These are phyloP conservation scores for Botrytis tulipae DNA, from an alignment of 2,329 filamentous ascomycete genomes.

Conservation along the genomic window DNA sequence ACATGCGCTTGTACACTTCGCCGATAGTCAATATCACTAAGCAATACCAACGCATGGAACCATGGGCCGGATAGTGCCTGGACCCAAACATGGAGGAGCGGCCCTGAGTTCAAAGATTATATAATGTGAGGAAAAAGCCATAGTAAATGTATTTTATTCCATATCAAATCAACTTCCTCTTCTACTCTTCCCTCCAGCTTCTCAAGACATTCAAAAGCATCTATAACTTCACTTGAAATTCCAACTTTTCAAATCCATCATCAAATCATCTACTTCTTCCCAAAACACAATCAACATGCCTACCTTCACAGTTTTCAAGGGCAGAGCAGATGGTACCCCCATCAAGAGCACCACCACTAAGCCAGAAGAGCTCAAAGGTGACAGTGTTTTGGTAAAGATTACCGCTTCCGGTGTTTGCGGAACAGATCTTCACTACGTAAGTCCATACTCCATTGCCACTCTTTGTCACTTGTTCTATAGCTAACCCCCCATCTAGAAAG, in stretches of 20 bases:
- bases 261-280: not conserved
- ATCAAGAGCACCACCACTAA: slow-evolving; percentile 22
- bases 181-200: not conserved
- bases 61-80: not conserved
- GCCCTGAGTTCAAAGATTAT: slow-evolving; percentile 15
- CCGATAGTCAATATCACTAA: not conserved
- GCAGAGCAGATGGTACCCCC: slow-evolving; percentile 14
- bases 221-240: slow-evolving; percentile 1
- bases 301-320: slow-evolving; percentile 27
- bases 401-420: slow-evolving; percentile 25
- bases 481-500: slow-evolving; percentile 20
- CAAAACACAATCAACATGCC: slow-evolving; percentile 13
- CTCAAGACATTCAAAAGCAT: not conserved
- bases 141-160: not conserved
- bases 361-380: slow-evolving; percentile 21
- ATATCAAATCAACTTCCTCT: slow-evolving; percentile 13
- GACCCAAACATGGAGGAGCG: not conserved
- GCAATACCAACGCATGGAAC: not conserved
- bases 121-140: not conserved
- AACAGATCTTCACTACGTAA: slow-evolving; percentile 24
- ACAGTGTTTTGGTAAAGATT: slow-evolving; percentile 23
- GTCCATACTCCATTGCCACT: not conserved
- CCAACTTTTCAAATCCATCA: not conserved
- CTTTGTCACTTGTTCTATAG: not conserved
- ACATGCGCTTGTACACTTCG: not conserved